Percentiles rank a stretch among this genome's conserved stretches.
These are phyloP conservation scores for Entonaema liquescens DNA, from an alignment of 495 filamentous ascomycete species.

Conservation along the genomic window DNA sequence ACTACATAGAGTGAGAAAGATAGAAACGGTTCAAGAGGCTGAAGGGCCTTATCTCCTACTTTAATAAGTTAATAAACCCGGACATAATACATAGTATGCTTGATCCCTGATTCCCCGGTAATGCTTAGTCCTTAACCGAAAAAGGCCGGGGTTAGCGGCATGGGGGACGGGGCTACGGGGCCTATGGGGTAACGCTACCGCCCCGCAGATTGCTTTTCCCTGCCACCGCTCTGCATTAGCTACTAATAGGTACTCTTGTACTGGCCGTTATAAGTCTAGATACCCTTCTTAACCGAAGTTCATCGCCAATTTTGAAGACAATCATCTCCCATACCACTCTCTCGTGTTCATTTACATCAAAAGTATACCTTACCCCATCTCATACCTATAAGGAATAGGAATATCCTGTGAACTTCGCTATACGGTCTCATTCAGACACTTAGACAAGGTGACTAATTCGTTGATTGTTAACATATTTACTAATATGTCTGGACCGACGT, in stretches of 20 bases:
- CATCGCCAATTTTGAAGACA: not conserved
- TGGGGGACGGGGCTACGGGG: not conserved
- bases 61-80: not conserved
- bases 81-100: not conserved
- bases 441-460: not conserved
- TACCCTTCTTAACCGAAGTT: not conserved
- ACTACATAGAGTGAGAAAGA: not conserved
- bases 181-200: not conserved
- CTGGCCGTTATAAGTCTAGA: not conserved
- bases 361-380: not conserved
- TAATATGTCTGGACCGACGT: slow-evolving; percentile 57
- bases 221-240: not conserved
- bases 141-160: not conserved
- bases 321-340: not conserved
- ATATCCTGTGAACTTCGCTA: not conserved
- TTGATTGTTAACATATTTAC: not conserved
- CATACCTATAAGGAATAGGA: not conserved
- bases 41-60: not conserved
- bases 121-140: not conserved
- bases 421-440: not conserved
- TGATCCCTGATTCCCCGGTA: slow-evolving; percentile 5
- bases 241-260: not conserved
- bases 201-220: not conserved
- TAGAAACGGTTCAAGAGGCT: not conserved
- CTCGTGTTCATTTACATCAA: not conserved